Evolutionary conservation across 2,329 filamentous ascomycete genomes (phyloP), one percentile per base, ranked within the genome.

Genomic region (Sclerotinia glacialis): DNA sequence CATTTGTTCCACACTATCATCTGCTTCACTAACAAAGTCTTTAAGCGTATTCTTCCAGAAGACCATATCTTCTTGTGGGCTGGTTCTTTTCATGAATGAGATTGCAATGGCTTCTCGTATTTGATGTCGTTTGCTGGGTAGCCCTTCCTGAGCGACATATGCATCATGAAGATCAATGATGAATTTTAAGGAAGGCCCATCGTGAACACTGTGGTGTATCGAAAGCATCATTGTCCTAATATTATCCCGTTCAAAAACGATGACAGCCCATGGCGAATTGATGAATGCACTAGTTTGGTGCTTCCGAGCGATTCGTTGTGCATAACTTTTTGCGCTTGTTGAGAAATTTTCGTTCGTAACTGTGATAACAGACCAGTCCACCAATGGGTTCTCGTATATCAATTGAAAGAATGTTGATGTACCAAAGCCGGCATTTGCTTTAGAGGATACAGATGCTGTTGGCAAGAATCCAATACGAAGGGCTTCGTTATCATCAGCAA

Each of bases 391-490:
- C 26, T 61, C 6, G 7, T 61, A 50, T 12, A 70, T 65, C 12
- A 70, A 60, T 37, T 70, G 68, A 34, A 70, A 26, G 23, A 68
- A 56, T 7, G 65, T 67, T 42, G 40, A 63, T 44, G 40, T 28
- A 47, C 59, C 46, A 23, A 61, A 37, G 5, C 28, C 23, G 12
- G 26, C 14, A 37, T 61, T 34, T 34, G 42, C 46, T 16, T n/a
- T n/a, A 37, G 11, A n/a, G 18, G 34, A 40, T 1, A 59, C 42
- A 18, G 46, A 60, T 21, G 56, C 49, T 26, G 58, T 47, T 23
- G 67, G 63, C 12, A 75, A 62, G 67, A 79, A 67, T 50, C 76
- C 65, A 58, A 75, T 74, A 47, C 78, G 74, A 64, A 79, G 66
- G 23, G 78, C 77, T 12, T 72, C 69, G 7, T 66, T 73, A 12